A percentile compares a stretch with the other conserved stretches of the same genome.
These are phyloP conservation scores for Heracleum sosnowskyi DNA, from an alignment of 129 eudicot species.

Conservation along the genomic window DNA sequence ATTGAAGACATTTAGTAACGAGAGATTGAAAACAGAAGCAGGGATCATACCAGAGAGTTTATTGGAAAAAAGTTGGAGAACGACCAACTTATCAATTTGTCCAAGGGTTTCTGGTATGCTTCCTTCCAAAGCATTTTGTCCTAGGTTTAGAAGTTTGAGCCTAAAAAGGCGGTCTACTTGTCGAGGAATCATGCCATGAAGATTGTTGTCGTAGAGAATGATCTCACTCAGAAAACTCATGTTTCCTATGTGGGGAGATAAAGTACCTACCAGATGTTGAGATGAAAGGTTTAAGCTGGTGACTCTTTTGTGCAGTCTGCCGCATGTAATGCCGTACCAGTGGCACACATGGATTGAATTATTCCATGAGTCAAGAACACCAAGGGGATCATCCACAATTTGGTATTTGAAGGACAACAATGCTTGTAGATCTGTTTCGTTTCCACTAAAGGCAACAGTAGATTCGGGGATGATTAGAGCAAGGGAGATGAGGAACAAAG, in stretches of 20 bases:
- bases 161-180: constrained; percentile 4
- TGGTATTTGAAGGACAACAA: not conserved
- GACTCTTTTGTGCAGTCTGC: not conserved
- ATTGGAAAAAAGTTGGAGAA: not conserved
- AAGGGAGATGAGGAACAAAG: not conserved
- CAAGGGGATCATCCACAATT: not conserved
- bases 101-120: not conserved
- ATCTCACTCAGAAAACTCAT: not conserved
- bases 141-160: constrained; percentile 16
- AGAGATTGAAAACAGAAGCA: not conserved
- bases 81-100: not conserved
- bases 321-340: constrained; percentile 11
- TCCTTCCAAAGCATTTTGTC: not conserved
- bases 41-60: not conserved
- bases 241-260: constrained; percentile 11
- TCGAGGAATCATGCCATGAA: not conserved
- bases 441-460: not conserved
- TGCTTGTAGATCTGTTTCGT: not conserved
- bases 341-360: not conserved
- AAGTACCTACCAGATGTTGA: not conserved
- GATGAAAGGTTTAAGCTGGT: not conserved
- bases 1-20: not conserved
- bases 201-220: not conserved
- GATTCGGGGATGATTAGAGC: not conserved
- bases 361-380: not conserved